Evolutionary conservation across 1,284 basidiomycete species (phyloP), one percentile per base, ranked within the genome.

Genomic region (Ustilago sp.): DNA sequence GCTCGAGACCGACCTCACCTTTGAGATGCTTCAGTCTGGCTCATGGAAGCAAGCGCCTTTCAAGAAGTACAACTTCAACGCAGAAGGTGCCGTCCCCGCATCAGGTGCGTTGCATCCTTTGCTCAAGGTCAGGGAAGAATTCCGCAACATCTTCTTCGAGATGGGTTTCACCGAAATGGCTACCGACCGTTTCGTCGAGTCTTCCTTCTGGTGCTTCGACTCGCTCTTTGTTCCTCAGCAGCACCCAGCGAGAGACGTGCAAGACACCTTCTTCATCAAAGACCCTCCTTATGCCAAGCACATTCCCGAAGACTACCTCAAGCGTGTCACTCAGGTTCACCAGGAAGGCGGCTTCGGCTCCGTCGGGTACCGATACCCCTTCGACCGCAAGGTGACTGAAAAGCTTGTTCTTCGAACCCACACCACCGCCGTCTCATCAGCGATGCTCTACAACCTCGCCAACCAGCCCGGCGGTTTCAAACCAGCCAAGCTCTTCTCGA

Each of bases 141-240:
- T 99, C 87, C 90, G 95, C 59, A 93, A 93, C 86, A 98, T 99
- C 85, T 99, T 99, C 90, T 91, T 99, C 81, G 97, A 99, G 87
- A 98, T 99, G 94, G 97, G 97, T 94, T 99, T 99, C 88, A 92
- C 94, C 65, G 97, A 99, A 88, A 99, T 99, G 97, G 95, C 96
- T 7, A 98, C 97, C n/a, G 92, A 93, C 71, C 92, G 93, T 68
- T 99, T 95, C 86, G 95, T 99, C 68, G 97, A 99, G 87, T 97
- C 94, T 32, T 93, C 93, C 39, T 99, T 99, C 90, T 99, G 97
- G 97, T 98, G 96, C 87, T 99, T 99, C 87, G 97, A 99, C 86
- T 92, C 95, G 9, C 90, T 99, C 77, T 99, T 97, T 86, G 97
- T 99, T 0, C 97, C 97, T 1, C 97, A 99, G 86, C 96, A 99